Base-by-base conservation (phyloP, 2,329 filamentous ascomycete genomes). In the Chrysoporthe austroafricana region DNA sequence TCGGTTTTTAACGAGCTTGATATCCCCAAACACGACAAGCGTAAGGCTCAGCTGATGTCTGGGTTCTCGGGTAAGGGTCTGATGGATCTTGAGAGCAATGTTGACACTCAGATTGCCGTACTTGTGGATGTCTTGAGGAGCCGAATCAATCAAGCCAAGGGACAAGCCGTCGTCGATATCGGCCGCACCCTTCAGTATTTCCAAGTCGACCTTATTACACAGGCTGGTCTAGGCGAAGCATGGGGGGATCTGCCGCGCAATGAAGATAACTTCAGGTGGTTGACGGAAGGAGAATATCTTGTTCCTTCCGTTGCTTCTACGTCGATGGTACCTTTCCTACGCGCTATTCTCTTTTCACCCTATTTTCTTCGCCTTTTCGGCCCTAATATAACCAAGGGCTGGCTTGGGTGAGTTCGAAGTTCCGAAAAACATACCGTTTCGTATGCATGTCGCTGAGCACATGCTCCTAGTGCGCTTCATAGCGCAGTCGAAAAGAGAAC, bases 51-150 rank as follows among this genome's bases (percentile, higher is more conserved):
- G 42, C n/a, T 77, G 9, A 67, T 64, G 2, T 39, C 66, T 2
- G 73, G 72, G 3, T 77, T 75, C 54, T 69, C 74, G 1, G 75
- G 76, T 4, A 74, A 73, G 58, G 74, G 75, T n/a, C 58, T 44
- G 2, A 70, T 73, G 54, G 67, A 75, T 54, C 68, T 76, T 3
- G 75, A 77, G 64, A 54, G 43, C 56, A 58, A 68, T 44, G 46
- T 74, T 4, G 63, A 69, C 50, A 21, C 61, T 4, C 70, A 70
- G 42, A n/a, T 71, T 11, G 62, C 62, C 2, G 39, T 54, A 2
- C 13, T 71, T 18, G 44, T 71, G 5, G 46, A 52, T 11, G 56
- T 66, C 26, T 21, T 72, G 21, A 54, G 65, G 18, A n/a, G 0
- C 11, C 57, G 60, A 13, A 64, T 54, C 14, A 52, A 36, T 26